Evolutionary conservation across 331 rosid species (phyloP).

Genomic region (Acacia pycnantha): DNA sequence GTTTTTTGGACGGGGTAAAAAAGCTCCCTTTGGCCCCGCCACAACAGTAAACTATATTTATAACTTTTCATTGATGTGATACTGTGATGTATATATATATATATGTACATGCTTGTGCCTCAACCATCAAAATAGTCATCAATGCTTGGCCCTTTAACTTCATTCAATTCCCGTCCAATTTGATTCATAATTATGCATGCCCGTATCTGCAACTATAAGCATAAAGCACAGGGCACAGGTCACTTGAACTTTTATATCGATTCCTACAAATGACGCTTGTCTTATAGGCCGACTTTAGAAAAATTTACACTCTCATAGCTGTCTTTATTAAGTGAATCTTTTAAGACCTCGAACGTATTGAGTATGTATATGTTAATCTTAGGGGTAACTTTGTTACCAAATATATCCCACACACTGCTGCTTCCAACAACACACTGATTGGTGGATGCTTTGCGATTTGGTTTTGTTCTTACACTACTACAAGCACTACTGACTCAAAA

Average conservation of each 20-base stretch:
- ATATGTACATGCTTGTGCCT: conserved; percentile 11
- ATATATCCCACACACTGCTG: not conserved
- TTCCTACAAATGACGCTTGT: not conserved
- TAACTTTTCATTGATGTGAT: conserved; percentile 69
- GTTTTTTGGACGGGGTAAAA: conserved; percentile 22
- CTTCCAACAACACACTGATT: conserved; percentile 2
- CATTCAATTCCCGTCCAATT: not conserved
- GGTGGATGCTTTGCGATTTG: conserved; percentile 22
- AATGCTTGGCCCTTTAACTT: not conserved
- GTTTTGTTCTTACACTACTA: not conserved
- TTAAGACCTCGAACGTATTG: not conserved
- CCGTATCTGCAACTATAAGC: no score
- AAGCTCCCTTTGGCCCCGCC: conserved; percentile 36
- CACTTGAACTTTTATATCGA: not conserved
- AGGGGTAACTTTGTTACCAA: conserved; percentile 10
- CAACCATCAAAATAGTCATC: conserved; percentile 34
- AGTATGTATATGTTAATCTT: not conserved
- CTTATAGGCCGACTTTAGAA: not conserved
- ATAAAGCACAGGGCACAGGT: no score
- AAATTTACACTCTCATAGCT: not conserved
- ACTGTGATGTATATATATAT: not conserved
- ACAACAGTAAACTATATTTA: conserved; percentile 21
- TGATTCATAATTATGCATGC: no score
- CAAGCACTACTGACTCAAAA: not conserved
- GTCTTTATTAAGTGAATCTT: not conserved